phyloP scores from a whole-genome alignment of 306 rosid species.

The Lupinus albus region DNA sequence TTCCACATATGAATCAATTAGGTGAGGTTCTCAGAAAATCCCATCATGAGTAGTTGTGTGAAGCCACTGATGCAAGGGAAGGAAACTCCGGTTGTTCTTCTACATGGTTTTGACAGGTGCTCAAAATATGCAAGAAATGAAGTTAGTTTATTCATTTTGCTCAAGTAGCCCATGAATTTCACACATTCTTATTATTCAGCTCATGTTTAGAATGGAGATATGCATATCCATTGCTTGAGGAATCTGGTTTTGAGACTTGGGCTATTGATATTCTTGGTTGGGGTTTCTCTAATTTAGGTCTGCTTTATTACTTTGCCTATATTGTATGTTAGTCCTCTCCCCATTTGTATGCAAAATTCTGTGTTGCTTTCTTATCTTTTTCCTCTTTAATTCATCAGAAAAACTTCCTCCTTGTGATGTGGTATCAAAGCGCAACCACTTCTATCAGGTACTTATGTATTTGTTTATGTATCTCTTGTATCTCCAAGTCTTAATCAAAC shows the following conservation, averaged over 20 bases:
- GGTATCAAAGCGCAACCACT: constrained; percentile 76
- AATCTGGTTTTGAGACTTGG: constrained; percentile 86
- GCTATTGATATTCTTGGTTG: constrained; percentile 97
- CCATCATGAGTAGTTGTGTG: constrained; percentile 87
- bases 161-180: constrained; percentile 43
- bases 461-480: constrained; percentile 11
- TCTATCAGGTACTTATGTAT: constrained; percentile 68
- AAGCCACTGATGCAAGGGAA: constrained; percentile 63
- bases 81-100: constrained; percentile 80
- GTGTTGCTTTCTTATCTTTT: constrained; percentile 1
- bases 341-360: constrained; percentile 1
- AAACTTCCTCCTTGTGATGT: constrained; percentile 72
- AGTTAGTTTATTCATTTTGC: constrained; percentile 23
- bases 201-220: constrained; percentile 98
- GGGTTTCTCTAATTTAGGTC: constrained; percentile 98
- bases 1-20: constrained; percentile 38
- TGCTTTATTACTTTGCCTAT: constrained; percentile 37
- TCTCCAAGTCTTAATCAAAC: constrained; percentile 15
- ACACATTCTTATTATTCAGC: constrained; percentile 62
- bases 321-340: constrained; percentile 5
- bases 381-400: constrained; percentile 52
- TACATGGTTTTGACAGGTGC: constrained; percentile 93
- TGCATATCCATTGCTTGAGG: constrained; percentile 80
- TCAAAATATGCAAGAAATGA: constrained; percentile 31
- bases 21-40: constrained; percentile 63